Percentiles rank a stretch among this genome's conserved stretches.
These are phyloP conservation scores for Panicum virgatum DNA, from an alignment of 202 grass and related monocot genomes.

Conservation along the genomic window DNA sequence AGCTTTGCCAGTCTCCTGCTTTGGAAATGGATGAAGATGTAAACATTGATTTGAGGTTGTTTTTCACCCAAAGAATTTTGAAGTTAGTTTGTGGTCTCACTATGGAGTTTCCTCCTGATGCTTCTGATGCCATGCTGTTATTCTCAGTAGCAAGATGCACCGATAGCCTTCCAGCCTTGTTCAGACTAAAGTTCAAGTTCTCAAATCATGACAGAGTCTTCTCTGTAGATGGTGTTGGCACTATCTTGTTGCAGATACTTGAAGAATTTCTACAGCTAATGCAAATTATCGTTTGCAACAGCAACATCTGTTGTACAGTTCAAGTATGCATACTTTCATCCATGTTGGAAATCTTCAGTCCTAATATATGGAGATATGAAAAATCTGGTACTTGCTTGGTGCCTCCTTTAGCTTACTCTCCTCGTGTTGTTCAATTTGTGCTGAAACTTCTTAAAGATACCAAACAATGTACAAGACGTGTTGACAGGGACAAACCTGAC, in stretches of 20 bases:
- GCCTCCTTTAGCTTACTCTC: conserved; percentile 83
- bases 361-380: conserved; percentile 67
- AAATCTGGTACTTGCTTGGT: conserved; percentile 59
- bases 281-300: conserved; percentile 60
- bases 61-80: conserved; percentile 75
- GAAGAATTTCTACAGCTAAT: conserved; percentile 85
- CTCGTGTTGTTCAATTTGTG: conserved; percentile 72
- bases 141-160: conserved; percentile 62
- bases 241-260: conserved; percentile 73
- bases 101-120: conserved; percentile 62
- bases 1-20: conserved; percentile 61
- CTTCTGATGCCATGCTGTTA: conserved; percentile 58
- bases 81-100: conserved; percentile 68
- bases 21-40: conserved; percentile 72
- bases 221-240: conserved; percentile 63
- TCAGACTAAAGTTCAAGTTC: conserved; percentile 78
- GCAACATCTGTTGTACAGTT: conserved; percentile 61
- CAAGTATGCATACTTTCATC: conserved; percentile 76
- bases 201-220: conserved; percentile 59
- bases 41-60: conserved; percentile 79
- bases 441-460: conserved; percentile 64
- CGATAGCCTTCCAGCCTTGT: conserved; percentile 67
- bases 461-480: conserved; percentile 55
- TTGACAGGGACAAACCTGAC: conserved; percentile 50
- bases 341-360: conserved; percentile 69